Evolutionary conservation across 2,329 filamentous ascomycete species (phyloP), one percentile per base, ranked within the genome.

Genomic region (Grosmannia serpens): DNA sequence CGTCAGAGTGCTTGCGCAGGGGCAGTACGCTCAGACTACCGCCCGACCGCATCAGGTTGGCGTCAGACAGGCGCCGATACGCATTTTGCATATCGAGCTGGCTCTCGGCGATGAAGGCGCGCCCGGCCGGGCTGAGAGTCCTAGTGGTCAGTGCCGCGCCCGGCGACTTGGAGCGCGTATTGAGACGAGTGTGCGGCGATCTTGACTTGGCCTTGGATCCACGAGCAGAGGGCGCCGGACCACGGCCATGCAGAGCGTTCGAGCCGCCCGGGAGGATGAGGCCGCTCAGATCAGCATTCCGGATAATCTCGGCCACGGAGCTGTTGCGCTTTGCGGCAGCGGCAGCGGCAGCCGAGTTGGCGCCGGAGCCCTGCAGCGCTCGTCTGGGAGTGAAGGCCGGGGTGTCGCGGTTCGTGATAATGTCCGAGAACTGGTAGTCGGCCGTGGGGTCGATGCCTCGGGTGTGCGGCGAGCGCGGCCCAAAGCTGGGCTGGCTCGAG

Each of bases 21-120:
- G 84, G 79, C 26, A 89, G 73, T 55, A 77, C 75, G 8, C 85
- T 78, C 35, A 92, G 71, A 55, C 76, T 81, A 31, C 87, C 85
- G 22, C 82, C 78, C 6, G 85, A 84, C 33, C 78, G 78, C 4
- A 82, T 77, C 50, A 91, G 72, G 55, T 85, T 84, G 13, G 86
- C 86, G 67, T 91, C 86, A 1, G 87, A 89, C 22, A 91, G 73
- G 60, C 83, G 80, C 55, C 85, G 78, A 67, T 91, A 89, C 4
- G 87, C 85, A 62, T 77, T 86, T 60, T 79, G 82, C 70, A 88
- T 81, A 67, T 91, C 86, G 56, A 90, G 73, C 53, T 80, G 78
- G 13, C 82, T 84, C 57, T 83, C 82, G 49, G 83, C 79, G 4
- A 87, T 75, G 51, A 83, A 63, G 29, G 72, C 67, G 47, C 69